Evolutionary conservation across 2,329 filamentous ascomycete species (phyloP).

Genomic region (Fusarium sp.): DNA sequence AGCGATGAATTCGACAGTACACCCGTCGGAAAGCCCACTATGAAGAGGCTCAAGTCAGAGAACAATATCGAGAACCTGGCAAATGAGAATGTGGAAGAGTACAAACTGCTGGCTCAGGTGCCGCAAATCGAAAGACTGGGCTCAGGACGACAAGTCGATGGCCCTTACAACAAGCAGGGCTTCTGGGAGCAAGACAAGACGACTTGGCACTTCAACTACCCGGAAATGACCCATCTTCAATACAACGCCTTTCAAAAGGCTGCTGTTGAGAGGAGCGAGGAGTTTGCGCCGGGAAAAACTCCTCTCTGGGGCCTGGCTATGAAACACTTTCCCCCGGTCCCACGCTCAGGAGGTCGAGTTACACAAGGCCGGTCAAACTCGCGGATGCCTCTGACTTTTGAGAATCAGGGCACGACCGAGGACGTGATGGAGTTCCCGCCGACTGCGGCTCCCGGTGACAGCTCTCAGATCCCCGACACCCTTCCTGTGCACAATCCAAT

Average conservation of each 20-base stretch:
- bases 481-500: constrained; percentile 49
- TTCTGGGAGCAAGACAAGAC: constrained; percentile 65
- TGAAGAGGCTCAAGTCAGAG: constrained; percentile 65
- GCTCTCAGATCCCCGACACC: constrained; percentile 48
- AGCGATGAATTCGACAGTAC: constrained; percentile 60
- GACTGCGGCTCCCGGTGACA: constrained; percentile 43
- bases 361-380: constrained; percentile 17
- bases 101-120: constrained; percentile 57
- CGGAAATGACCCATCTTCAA: constrained; percentile 68
- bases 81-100: constrained; percentile 53
- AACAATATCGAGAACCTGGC: constrained; percentile 49
- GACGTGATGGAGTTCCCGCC: constrained; percentile 44
- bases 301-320: constrained; percentile 64
- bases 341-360: constrained; percentile 25
- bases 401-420: constrained; percentile 40
- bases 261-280: constrained; percentile 58
- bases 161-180: constrained; percentile 61
- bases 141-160: constrained; percentile 65
- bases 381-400: constrained; percentile 37
- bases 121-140: constrained; percentile 58
- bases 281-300: constrained; percentile 61
- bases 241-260: constrained; percentile 63
- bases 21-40: constrained; percentile 54
- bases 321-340: constrained; percentile 63
- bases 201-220: constrained; percentile 69